These are phyloP conservation scores for Barnettozyma wickerhamii DNA, from an alignment of 805 yeast species.

Conservation along the genomic window DNA sequence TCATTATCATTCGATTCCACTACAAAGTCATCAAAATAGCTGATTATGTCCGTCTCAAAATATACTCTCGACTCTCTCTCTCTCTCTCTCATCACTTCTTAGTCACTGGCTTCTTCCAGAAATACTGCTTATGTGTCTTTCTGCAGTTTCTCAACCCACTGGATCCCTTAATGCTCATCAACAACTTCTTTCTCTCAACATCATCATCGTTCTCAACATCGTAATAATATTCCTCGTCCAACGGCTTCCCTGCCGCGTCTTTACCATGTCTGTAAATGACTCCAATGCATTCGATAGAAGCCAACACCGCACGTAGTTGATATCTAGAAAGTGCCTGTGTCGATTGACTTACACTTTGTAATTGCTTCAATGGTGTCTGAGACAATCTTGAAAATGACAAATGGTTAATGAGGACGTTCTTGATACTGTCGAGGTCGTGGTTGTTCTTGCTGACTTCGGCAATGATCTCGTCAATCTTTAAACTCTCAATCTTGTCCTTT, in stretches of 20 bases:
- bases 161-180: conserved; percentile 72
- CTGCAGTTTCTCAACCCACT: conserved; percentile 85
- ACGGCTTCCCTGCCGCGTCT: conserved; percentile 93
- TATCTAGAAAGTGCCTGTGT: conserved; percentile 42
- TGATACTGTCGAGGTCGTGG: conserved; percentile 45
- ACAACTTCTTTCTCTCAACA: conserved; percentile 60
- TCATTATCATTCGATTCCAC: no score
- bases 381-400: conserved; percentile 85
- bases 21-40: no score
- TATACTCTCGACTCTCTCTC: no score
- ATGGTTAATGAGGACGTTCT: conserved; percentile 71
- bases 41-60: no score
- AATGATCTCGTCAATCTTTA: conserved; percentile 28
- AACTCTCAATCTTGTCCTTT: conserved; percentile 26
- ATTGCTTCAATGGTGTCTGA: conserved; percentile 77
- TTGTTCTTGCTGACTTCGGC: conserved; percentile 13
- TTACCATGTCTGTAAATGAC: conserved; percentile 84
- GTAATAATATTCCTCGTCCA: conserved; percentile 93
- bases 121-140: conserved; percentile 80
- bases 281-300: conserved; percentile 63
- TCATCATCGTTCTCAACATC: conserved; percentile 80
- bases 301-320: conserved; percentile 42
- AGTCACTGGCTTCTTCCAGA: conserved; percentile 41
- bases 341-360: conserved; percentile 57
- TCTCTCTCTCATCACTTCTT: conserved; percentile 14